A percentile compares a stretch with the other conserved stretches of the same genome.
These are phyloP conservation scores for Dorcoceras hygrometricum DNA, from an alignment of 257 asterid genomes.

Conservation along the genomic window DNA sequence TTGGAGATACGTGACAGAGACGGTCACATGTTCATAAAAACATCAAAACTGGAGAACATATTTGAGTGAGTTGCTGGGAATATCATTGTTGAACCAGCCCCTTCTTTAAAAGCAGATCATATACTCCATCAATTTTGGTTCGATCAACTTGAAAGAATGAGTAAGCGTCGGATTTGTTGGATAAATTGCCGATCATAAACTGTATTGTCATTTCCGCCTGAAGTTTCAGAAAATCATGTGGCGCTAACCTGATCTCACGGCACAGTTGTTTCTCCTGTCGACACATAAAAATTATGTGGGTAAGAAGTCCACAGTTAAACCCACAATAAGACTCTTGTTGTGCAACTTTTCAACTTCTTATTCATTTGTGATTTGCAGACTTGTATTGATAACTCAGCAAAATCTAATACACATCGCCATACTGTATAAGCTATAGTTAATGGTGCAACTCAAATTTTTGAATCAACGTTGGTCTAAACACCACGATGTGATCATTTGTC, in stretches of 20 bases:
- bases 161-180: constrained; percentile 71
- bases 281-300: constrained; percentile 9
- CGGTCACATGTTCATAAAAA: not conserved
- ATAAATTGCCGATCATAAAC: constrained; percentile 56
- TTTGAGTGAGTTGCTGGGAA: not conserved
- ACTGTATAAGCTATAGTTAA: too few species aligned
- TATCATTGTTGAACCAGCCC: constrained; percentile 44
- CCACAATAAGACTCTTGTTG: not conserved
- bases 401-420: not conserved
- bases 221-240: constrained; percentile 63
- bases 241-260: constrained; percentile 59
- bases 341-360: not conserved
- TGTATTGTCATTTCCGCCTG: constrained; percentile 58
- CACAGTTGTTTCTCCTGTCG: constrained; percentile 83
- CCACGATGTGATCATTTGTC: not conserved
- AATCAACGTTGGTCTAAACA: not conserved
- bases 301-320: constrained; percentile 8
- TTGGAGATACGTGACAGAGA: not conserved
- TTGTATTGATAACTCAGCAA: not conserved
- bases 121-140: constrained; percentile 62
- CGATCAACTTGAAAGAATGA: constrained; percentile 63
- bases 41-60: not conserved
- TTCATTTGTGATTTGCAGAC: not conserved
- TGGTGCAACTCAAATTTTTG: not conserved
- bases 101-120: constrained; percentile 70